Evolutionary conservation across 176 grass and related monocot species (phyloP).

Genomic region (Chrysopogon serrulatus): DNA sequence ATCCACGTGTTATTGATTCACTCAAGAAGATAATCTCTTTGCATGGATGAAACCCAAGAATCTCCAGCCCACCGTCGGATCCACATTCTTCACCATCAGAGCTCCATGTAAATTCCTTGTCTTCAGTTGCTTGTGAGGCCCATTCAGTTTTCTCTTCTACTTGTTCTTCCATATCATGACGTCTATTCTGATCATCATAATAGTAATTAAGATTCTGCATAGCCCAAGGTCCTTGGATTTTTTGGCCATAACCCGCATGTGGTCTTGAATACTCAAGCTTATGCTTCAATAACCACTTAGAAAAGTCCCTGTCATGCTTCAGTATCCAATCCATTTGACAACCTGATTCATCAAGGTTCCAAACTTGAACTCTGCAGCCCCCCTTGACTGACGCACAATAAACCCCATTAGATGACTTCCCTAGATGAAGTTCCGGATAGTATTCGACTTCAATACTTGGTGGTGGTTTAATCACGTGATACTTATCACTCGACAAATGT

Average conservation of each 20-base stretch:
- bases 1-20: not conserved
- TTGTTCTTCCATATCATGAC: not conserved
- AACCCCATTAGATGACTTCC: not conserved
- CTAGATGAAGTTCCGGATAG: not conserved
- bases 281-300: not conserved
- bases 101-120: not conserved
- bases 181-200: no score
- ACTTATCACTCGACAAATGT: not conserved
- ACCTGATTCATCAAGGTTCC: not conserved
- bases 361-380: not conserved
- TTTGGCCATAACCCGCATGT: accelerated
- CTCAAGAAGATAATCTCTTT: not conserved
- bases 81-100: not conserved
- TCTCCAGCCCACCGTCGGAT: not conserved
- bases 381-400: not conserved
- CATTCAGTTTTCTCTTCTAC: not conserved
- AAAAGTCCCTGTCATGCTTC: not conserved
- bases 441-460: not conserved
- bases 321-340: not conserved
- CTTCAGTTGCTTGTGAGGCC: not conserved
- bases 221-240: not conserved
- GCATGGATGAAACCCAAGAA: slow-evolving; percentile 15
- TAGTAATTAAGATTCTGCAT: not conserved
- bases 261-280: not conserved
- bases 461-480: not conserved